A percentile compares a stretch with the other conserved stretches of the same genome.
Evolutionary conservation across 2,329 filamentous ascomycete species (phyloP).

Genomic region (Emydomyces testavorans): DNA sequence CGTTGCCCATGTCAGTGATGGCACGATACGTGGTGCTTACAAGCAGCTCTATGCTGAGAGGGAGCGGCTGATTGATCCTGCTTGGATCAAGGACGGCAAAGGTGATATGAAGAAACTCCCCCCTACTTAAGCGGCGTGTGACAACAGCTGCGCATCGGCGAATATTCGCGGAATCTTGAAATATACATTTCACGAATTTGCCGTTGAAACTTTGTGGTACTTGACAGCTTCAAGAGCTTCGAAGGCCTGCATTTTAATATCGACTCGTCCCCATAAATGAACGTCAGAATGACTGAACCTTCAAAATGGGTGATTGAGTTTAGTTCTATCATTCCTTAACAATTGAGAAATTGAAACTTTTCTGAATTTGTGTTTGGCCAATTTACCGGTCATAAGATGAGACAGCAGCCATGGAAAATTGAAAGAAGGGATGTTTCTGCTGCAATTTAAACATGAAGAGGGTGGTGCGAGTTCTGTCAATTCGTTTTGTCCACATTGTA

Average conservation of each 20-base stretch:
- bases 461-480: no score
- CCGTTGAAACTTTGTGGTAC: neutral
- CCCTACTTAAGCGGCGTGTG: slow-evolving; percentile 25
- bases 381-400: neutral
- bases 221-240: neutral
- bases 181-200: neutral
- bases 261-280: no score
- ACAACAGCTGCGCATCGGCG: neutral
- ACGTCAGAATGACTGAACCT: no score
- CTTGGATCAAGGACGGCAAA: slow-evolving; percentile 61
- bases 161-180: slow-evolving; percentile 1
- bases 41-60: slow-evolving; percentile 69
- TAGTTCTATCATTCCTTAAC: neutral
- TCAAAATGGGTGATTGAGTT: no score
- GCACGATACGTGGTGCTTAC: slow-evolving; percentile 92
- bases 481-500: neutral
- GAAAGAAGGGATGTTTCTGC: no score
- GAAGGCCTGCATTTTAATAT: no score
- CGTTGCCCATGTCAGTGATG: slow-evolving; percentile 84
- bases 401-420: neutral
- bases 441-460: no score
- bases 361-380: no score
- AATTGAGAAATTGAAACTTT: neutral
- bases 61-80: slow-evolving; percentile 60
- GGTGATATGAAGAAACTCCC: slow-evolving; percentile 60